Conservation (phyloP, 2,329 filamentous ascomycete genomes). For the Talaromyces sp. region DNA sequence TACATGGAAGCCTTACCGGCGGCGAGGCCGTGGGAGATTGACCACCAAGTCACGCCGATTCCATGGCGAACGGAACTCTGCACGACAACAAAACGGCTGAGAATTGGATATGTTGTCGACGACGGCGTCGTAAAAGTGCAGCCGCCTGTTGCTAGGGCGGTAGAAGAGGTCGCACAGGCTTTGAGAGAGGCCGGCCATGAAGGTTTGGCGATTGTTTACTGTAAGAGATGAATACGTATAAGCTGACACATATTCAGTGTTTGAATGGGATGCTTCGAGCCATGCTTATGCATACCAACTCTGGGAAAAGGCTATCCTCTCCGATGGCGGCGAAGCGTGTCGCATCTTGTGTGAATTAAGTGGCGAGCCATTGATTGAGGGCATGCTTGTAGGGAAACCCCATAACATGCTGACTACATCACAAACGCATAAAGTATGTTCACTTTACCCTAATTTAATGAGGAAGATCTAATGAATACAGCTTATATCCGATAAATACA, state of each 20-base stretch:
- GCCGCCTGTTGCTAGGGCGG: constrained; percentile 56
- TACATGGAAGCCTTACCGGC: constrained; percentile 34
- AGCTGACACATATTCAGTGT: constrained; percentile 22
- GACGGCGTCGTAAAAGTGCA: constrained; percentile 61
- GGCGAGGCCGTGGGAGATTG: constrained; percentile 33
- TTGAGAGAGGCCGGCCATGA: constrained; percentile 56
- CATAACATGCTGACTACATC: constrained; percentile 27
- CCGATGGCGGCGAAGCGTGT: constrained; percentile 33
- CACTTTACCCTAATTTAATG: background rate
- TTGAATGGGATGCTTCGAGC: constrained; percentile 33
- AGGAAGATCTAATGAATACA: constrained; percentile 7
- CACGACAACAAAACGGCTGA: constrained; percentile 40
- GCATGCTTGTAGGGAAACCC: constrained; percentile 35
- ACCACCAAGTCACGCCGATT: constrained; percentile 36
- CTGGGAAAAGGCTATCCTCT: constrained; percentile 33
- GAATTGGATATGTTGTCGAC: constrained; percentile 59
- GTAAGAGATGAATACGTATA: constrained; percentile 27
- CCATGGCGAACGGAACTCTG: constrained; percentile 34
- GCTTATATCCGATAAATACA: constrained; percentile 30
- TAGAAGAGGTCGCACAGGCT: constrained; percentile 53
- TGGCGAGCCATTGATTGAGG: constrained; percentile 34
- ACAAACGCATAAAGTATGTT: constrained; percentile 29
- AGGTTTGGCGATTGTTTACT: constrained; percentile 33
- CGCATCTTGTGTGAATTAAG: constrained; percentile 28
- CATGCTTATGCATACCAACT: constrained; percentile 30